A percentile compares a stretch with the other conserved stretches of the same genome.
These are phyloP conservation scores for Cyberlindnera nakhonratchasimensis DNA, from an alignment of 805 yeast species.

Conservation along the genomic window DNA sequence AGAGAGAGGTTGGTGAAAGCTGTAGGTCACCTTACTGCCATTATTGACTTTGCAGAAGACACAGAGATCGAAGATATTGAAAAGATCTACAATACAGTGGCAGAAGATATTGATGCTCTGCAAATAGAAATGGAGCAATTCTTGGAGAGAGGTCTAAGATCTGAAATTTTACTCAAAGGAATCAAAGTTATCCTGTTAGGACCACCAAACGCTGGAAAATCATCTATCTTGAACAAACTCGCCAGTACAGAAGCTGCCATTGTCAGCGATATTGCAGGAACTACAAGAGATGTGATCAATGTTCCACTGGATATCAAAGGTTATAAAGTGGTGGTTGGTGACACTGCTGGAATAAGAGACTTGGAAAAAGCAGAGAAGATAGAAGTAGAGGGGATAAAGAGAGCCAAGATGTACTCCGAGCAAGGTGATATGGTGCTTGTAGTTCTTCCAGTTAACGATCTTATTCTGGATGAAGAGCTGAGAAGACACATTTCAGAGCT, in stretches of 20 bases:
- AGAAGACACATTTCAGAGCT: conserved; percentile 35
- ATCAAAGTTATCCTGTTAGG: conserved; percentile 74
- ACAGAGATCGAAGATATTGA: conserved; percentile 71
- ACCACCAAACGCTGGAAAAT: conserved; percentile 96
- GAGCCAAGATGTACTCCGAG: conserved; percentile 61
- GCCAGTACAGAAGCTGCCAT: conserved; percentile 83
- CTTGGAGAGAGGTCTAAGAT: conserved; percentile 44
- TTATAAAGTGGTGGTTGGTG: conserved; percentile 77
- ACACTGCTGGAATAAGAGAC: conserved; percentile 86
- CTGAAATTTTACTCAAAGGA: conserved; percentile 69
- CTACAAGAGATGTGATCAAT: conserved; percentile 87
- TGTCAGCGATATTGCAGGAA: conserved; percentile 89
- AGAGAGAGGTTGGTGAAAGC: conserved; percentile 58
- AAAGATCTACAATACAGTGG: conserved; percentile 49
- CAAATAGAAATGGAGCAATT: conserved; percentile 42
- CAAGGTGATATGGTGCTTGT: conserved; percentile 68
- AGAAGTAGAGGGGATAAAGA: conserved; percentile 75
- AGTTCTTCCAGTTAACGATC: conserved; percentile 50
- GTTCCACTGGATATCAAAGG: conserved; percentile 80
- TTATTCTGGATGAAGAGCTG: conserved; percentile 36
- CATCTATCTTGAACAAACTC: conserved; percentile 74
- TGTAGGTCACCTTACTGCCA: conserved; percentile 76
- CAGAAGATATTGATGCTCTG: conserved; percentile 38
- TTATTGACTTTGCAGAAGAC: conserved; percentile 94
- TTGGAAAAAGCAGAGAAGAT: conserved; percentile 47